Evolutionary conservation across 805 yeast species (phyloP).

Genomic region (Ascoidea rubescens): DNA sequence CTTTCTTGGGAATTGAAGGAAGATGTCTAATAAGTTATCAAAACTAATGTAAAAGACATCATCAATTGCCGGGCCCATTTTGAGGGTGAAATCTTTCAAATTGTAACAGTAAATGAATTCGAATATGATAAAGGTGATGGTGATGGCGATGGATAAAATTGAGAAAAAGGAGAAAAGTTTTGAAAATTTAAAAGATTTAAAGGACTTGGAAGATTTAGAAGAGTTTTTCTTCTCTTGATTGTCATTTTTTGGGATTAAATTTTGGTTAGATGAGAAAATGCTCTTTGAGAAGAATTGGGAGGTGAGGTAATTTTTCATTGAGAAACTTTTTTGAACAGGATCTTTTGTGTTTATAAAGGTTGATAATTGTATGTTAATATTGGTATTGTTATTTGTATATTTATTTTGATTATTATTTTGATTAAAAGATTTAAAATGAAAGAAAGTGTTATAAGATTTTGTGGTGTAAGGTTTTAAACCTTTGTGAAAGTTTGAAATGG

Average conservation of each 20-base stretch:
- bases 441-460: background rate
- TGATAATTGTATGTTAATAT: background rate
- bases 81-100: background rate
- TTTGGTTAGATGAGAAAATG: background rate
- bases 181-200: background rate
- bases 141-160: background rate
- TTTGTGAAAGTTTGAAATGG: too few relatives aligned
- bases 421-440: background rate
- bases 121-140: background rate
- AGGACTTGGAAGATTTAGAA: slow-evolving; percentile 1
- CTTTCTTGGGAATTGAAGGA: background rate
- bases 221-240: slow-evolving; percentile 3
- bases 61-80: background rate
- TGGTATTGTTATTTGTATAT: background rate
- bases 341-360: background rate
- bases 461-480: background rate
- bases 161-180: background rate
- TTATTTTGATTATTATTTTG: too few relatives aligned
- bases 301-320: too few relatives aligned
- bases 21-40: background rate
- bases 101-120: background rate
- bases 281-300: background rate
- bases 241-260: background rate
- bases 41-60: background rate
- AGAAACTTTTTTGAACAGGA: background rate